These are phyloP conservation scores for Helichrysum umbraculigerum DNA, from an alignment of 129 eudicot species.

Conservation along the genomic window DNA sequence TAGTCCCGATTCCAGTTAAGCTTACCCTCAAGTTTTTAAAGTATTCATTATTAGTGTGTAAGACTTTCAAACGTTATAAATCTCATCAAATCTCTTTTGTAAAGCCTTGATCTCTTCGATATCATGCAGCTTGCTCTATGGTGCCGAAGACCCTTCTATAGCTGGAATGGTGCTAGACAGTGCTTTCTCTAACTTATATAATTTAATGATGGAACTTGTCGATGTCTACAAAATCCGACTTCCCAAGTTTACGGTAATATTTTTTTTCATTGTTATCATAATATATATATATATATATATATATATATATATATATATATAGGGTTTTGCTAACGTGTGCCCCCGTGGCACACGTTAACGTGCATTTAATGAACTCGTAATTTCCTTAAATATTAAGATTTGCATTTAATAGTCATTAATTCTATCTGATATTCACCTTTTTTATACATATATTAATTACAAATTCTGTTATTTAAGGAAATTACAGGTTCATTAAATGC, in stretches of 20 bases:
- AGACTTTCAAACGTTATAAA: background rate
- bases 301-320: no score
- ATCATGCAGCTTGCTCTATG: slow-evolving; percentile 73
- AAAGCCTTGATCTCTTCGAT: background rate
- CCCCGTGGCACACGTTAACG: no score
- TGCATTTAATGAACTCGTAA: no score
- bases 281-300: background rate
- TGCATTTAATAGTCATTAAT: no score
- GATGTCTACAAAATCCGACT: slow-evolving; percentile 92
- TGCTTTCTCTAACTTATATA: slow-evolving; percentile 83
- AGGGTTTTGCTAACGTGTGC: no score
- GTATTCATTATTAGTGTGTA: background rate
- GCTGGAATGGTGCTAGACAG: slow-evolving; percentile 98
- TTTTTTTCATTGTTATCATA: background rate
- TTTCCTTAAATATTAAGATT: no score
- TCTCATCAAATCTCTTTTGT: background rate
- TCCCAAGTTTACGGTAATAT: slow-evolving; percentile 84
- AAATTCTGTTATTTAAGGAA: no score
- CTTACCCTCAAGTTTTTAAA: background rate
- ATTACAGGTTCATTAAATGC: no score
- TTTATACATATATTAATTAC: no score
- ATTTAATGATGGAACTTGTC: slow-evolving; percentile 96
- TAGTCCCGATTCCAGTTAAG: background rate
- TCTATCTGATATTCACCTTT: no score
- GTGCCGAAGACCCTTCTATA: slow-evolving; percentile 95